phyloP scores from a whole-genome alignment of 2,329 filamentous ascomycete species.

The Pseudogymnoascus sp. region DNA sequence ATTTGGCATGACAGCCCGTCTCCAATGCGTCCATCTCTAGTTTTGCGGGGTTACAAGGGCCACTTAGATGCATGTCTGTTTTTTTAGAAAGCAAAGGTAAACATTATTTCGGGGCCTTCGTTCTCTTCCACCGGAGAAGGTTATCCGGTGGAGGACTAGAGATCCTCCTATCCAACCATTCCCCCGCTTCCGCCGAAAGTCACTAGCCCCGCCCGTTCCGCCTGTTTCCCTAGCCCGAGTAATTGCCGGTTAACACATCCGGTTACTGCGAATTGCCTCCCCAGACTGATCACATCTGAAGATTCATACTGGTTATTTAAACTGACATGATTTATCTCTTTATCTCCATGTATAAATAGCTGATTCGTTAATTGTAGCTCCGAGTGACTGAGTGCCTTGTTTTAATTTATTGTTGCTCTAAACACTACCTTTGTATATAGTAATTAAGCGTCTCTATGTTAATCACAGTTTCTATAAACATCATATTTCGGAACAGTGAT shows the following conservation, averaged over 20 bases:
- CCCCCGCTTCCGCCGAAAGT: neutral
- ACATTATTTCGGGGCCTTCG: neutral
- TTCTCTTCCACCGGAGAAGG: neutral
- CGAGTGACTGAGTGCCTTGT: neutral
- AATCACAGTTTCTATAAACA: neutral
- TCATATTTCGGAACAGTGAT: too few species aligned
- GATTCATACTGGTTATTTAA: neutral
- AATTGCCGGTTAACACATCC: neutral
- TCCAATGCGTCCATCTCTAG: neutral
- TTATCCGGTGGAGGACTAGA: neutral
- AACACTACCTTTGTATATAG: neutral
- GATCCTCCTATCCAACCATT: neutral
- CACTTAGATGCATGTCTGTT: neutral
- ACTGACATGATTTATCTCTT: neutral
- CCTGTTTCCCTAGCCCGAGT: neutral
- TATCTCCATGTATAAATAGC: neutral
- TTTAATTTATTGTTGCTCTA: neutral
- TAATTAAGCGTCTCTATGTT: too few species aligned
- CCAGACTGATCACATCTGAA: neutral
- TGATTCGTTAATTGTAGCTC: neutral
- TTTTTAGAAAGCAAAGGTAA: neutral
- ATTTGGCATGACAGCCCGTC: neutral
- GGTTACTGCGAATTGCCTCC: neutral
- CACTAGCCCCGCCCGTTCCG: neutral
- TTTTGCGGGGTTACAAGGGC: neutral